Evolutionary conservation across 2,329 filamentous ascomycete genomes (phyloP).

Genomic region (Trichoderma sp.): DNA sequence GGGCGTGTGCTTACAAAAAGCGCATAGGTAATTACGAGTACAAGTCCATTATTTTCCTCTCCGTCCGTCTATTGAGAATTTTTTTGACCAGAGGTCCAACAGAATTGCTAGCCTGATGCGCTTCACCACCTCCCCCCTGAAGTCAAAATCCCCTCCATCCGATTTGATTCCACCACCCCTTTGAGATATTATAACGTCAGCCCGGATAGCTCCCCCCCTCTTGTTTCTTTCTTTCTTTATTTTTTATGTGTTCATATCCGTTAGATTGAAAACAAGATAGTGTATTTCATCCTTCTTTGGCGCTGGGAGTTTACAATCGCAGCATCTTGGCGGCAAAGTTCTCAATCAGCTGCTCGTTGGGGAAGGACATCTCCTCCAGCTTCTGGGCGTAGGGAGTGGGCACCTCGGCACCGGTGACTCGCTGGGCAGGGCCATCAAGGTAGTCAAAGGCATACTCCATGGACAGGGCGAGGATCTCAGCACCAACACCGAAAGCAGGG

Average conservation of each 20-base stretch:
- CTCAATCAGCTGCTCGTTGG: conserved; percentile 82
- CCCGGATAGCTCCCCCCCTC: neutral
- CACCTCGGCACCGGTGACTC: conserved; percentile 94
- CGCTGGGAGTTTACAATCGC: conserved; percentile 56
- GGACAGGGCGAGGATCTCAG: conserved; percentile 88
- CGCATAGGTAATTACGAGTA: conserved; percentile 40
- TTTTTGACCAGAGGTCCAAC: conserved; percentile 26
- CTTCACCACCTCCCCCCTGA: neutral
- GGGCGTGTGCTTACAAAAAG: conserved; percentile 39
- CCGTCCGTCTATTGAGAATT: conserved; percentile 37
- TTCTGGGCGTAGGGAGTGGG: conserved; percentile 92
- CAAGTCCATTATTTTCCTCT: conserved; percentile 34
- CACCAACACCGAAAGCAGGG: conserved; percentile 87
- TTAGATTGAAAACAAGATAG: neutral
- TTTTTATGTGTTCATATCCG: neutral
- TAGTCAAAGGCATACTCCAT: conserved; percentile 99
- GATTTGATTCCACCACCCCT: neutral
- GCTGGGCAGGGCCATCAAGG: conserved; percentile 87
- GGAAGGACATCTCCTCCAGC: conserved; percentile 94
- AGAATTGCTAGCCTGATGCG: conserved; percentile 22
- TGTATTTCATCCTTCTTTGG: neutral
- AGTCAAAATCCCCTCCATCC: conserved; percentile 13
- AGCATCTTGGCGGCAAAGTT: conserved; percentile 87
- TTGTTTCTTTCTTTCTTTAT: neutral
- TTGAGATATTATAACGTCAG: conserved; percentile 11